Evolutionary conservation across 768 basidiomycete species (phyloP).

Genomic region (Hypholoma sublateritium): DNA sequence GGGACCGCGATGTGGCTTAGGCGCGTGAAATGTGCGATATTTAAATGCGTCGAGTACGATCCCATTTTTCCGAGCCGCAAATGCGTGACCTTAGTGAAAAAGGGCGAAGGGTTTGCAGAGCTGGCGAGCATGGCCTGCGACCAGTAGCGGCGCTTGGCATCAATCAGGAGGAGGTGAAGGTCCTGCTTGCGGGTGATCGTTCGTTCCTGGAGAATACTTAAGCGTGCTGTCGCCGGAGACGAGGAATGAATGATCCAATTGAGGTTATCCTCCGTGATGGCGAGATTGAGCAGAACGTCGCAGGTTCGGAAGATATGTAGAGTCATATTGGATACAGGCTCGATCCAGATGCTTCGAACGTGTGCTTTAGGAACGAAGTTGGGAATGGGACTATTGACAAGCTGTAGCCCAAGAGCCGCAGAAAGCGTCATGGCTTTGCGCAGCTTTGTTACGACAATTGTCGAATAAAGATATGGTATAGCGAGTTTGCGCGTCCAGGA

Average conservation of each 20-base stretch:
- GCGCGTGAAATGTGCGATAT: conserved; percentile 16
- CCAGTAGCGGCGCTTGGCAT: conserved; percentile 13
- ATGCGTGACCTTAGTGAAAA: conserved; percentile 21
- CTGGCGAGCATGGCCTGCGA: not conserved
- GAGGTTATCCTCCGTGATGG: conserved; percentile 19
- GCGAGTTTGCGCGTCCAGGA: conserved; percentile 24
- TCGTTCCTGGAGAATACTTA: not conserved
- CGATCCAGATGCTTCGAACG: conserved; percentile 20
- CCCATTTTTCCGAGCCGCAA: conserved; percentile 16
- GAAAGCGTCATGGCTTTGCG: not conserved
- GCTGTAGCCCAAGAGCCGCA: not conserved
- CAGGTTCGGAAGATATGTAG: conserved; percentile 19
- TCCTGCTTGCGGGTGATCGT: conserved; percentile 10
- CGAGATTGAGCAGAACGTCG: conserved; percentile 15
- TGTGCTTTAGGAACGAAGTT: conserved; percentile 7
- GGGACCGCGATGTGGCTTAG: conserved; percentile 24
- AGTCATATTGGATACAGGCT: conserved; percentile 15
- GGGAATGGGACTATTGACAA: not conserved
- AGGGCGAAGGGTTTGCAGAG: conserved; percentile 7
- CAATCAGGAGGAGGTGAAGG: conserved; percentile 14
- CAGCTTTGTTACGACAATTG: conserved; percentile 14
- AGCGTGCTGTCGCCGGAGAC: not conserved
- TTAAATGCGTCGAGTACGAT: conserved; percentile 12
- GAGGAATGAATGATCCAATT: conserved; percentile 20
- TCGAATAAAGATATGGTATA: conserved; percentile 23